These are phyloP conservation scores for Abelmoschus esculentus DNA, from an alignment of 345 rosid genomes.

Conservation along the genomic window DNA sequence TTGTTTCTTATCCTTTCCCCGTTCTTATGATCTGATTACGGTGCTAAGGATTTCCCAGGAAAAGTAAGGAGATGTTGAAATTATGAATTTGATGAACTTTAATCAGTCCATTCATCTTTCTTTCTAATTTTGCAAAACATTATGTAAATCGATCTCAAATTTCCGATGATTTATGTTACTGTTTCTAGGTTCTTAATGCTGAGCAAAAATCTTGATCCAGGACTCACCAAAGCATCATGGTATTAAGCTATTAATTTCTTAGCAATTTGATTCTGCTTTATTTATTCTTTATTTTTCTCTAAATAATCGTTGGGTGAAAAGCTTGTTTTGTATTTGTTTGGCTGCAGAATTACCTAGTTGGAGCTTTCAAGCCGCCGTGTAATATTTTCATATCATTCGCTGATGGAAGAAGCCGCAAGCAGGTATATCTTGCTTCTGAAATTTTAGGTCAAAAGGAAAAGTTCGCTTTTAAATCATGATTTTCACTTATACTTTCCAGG, in stretches of 20 bases:
- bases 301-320: not conserved
- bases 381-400: conserved; percentile 31
- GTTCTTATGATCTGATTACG: not conserved
- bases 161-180: not conserved
- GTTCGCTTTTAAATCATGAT: not conserved
- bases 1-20: not conserved
- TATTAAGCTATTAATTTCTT: conserved; percentile 8
- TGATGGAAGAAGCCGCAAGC: conserved; percentile 43
- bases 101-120: not conserved
- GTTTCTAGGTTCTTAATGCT: conserved; percentile 14
- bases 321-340: not conserved
- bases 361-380: conserved; percentile 56
- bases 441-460: not conserved
- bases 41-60: not conserved
- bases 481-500: not conserved
- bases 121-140: not conserved
- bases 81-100: not conserved
- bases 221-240: conserved; percentile 17
- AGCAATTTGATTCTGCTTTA: not conserved
- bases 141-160: not conserved
- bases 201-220: not conserved
- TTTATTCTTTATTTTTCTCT: not conserved
- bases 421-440: conserved; percentile 22
- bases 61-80: not conserved
- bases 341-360: conserved; percentile 35